Evolutionary conservation across 2,329 filamentous ascomycete species (phyloP), one percentile per base, ranked within the genome.

Genomic region (Aspergillus novoparasiticus): DNA sequence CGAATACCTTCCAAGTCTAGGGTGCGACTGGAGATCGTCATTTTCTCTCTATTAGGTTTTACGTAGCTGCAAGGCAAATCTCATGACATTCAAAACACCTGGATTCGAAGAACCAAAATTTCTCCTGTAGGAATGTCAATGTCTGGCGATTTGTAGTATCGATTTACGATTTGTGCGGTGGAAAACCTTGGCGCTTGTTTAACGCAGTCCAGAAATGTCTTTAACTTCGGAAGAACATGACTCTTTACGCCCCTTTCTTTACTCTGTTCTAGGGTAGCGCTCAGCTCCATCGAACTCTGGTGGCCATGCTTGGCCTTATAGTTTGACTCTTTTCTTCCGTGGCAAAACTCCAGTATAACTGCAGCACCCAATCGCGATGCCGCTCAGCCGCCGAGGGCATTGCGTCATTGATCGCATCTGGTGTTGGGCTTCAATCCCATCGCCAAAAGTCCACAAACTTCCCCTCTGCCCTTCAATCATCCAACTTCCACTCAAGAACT

Each of bases 1-100:
- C 75, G 75, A 75, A 76, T 76, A 75, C 72, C 71, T 75, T 72
- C 69, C 69, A 70, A 67, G 61, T 60, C 55, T 66, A 34, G 51
- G 36, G 43, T 32, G 19, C 46, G 46, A 34, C 36, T 60, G 46
- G 58, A 30, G 39, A 59, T 23, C 48, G 43, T 57, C 9, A 54
- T 36, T 32, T 41, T 41, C 43, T n/a, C n/a, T 62, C 21, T 57
- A 39, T 57, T 61, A 43, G 53, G 56, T 51, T 56, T 54, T 54
- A 41, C 46, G 55, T 63, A 66, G 62, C 39, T 59, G 57, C 45
- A 57, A 54, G 53, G 23, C 51, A 62, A 36, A 57, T 55, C 36
- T 62, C 12, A 60, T 45, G 53, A 63, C 48, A 23, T 59, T 58
- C 19, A 30, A 39, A 10, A 30, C 14, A 28, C 14, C 46, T 28